Conservation (phyloP, 805 yeast genomes). For the Myxozyma kluyveri region DNA sequence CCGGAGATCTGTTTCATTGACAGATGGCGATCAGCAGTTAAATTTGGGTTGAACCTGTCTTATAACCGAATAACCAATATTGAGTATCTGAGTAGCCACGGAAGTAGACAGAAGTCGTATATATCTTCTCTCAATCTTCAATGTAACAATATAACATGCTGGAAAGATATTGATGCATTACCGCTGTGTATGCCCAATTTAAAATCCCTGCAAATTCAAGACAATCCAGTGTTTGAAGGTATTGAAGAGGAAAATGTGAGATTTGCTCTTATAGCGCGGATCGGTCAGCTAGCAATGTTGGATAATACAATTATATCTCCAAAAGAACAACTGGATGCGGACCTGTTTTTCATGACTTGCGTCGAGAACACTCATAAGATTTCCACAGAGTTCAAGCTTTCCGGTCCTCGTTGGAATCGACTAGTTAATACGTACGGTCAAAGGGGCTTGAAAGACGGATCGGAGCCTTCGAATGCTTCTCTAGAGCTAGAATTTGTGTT, state of each 20-base stretch:
- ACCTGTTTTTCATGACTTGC: slow-evolving; percentile 59
- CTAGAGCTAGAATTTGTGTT: background rate
- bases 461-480: slow-evolving; percentile 1
- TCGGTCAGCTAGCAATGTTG: slow-evolving; percentile 42
- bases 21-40: background rate
- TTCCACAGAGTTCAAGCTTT: slow-evolving; percentile 27
- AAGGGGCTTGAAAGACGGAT: slow-evolving; percentile 1
- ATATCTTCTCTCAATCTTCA: slow-evolving; percentile 50
- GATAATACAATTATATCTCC: slow-evolving; percentile 56
- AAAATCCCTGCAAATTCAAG: slow-evolving; percentile 47
- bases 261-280: slow-evolving; percentile 48
- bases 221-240: slow-evolving; percentile 49
- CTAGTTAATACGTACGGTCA: slow-evolving; percentile 35
- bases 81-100: background rate
- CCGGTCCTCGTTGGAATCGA: slow-evolving; percentile 43
- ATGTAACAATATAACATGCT: slow-evolving; percentile 47
- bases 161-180: slow-evolving; percentile 52
- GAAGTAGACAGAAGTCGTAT: background rate
- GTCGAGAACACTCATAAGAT: slow-evolving; percentile 39
- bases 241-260: slow-evolving; percentile 33
- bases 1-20: slow-evolving; percentile 30
- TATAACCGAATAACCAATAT: slow-evolving; percentile 38
- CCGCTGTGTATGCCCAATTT: slow-evolving; percentile 44
- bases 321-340: slow-evolving; percentile 60
- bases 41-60: slow-evolving; percentile 39